These are phyloP conservation scores for Dothistroma septosporum DNA, from an alignment of 2,329 filamentous ascomycete species.

Conservation along the genomic window DNA sequence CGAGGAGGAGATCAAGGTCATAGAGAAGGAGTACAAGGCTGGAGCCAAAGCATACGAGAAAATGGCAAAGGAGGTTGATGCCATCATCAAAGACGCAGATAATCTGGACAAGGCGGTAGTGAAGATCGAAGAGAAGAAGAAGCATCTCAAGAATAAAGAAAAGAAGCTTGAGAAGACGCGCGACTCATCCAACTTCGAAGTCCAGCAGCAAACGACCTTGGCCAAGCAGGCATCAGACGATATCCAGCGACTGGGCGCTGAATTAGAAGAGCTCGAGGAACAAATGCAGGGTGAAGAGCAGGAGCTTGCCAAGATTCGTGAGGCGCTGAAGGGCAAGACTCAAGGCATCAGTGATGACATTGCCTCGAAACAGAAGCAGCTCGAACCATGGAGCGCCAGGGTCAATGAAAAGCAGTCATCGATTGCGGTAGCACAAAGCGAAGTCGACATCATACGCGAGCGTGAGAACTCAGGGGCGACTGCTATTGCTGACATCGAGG, in stretches of 20 bases:
- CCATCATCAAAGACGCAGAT: constrained; percentile 76
- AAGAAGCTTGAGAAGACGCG: constrained; percentile 93
- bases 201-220: constrained; percentile 69
- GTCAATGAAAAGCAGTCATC: constrained; percentile 94
- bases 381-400: constrained; percentile 95
- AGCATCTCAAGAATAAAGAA: constrained; percentile 83
- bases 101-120: constrained; percentile 95
- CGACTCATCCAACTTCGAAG: constrained; percentile 68
- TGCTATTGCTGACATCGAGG: constrained; percentile 75
- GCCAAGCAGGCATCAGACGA: constrained; percentile 75
- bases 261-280: constrained; percentile 71
- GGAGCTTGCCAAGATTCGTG: constrained; percentile 76
- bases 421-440: constrained; percentile 90
- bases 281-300: constrained; percentile 74
- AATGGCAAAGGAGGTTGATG: constrained; percentile 76
- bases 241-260: constrained; percentile 68
- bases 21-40: constrained; percentile 78
- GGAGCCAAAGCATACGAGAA: constrained; percentile 78
- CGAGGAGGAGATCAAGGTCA: constrained; percentile 82
- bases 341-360: constrained; percentile 93
- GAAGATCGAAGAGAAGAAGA: constrained; percentile 96
- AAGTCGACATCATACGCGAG: constrained; percentile 85
- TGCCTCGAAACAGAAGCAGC: constrained; percentile 80
- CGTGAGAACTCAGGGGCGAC: constrained; percentile 83
- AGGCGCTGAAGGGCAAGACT: constrained; percentile 89